A percentile compares a stretch with the other conserved stretches of the same genome.
Evolutionary conservation across 257 asterid genomes (phyloP).

Genomic region (Solanum raphanifolium): DNA sequence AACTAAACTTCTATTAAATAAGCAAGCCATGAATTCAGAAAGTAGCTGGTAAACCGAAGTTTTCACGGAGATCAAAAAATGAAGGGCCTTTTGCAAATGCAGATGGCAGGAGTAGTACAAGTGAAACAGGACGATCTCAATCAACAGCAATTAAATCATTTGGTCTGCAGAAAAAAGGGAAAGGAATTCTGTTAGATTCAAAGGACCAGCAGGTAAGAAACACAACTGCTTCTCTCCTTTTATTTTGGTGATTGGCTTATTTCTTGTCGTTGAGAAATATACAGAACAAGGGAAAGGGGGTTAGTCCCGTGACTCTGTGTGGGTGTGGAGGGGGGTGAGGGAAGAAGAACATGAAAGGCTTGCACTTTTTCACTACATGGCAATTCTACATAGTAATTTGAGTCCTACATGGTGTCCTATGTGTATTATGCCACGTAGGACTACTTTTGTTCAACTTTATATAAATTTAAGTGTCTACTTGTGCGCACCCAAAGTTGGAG

Average conservation of each 20-base stretch:
- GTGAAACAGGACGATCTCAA: conserved; percentile 32
- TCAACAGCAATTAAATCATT: conserved; percentile 29
- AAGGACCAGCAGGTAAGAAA: conserved; percentile 50
- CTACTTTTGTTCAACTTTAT: too few relatives aligned
- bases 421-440: too few relatives aligned
- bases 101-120: conserved; percentile 21
- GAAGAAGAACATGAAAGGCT: neutral
- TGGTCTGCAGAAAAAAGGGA: conserved; percentile 48
- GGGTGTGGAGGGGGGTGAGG: neutral
- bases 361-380: neutral
- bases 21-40: conserved; percentile 10
- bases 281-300: neutral
- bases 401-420: neutral
- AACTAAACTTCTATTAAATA: neutral
- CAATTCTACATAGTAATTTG: neutral
- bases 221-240: neutral
- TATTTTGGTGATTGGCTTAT: neutral
- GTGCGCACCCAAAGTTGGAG: too few relatives aligned
- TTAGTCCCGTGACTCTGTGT: neutral
- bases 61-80: conserved; percentile 8
- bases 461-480: too few relatives aligned
- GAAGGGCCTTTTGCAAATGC: conserved; percentile 30
- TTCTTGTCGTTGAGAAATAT: neutral
- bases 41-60: conserved; percentile 17
- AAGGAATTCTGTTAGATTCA: conserved; percentile 26